Base-by-base conservation (phyloP, 2,329 filamentous ascomycete species). In the Aspergillus glaucus region DNA sequence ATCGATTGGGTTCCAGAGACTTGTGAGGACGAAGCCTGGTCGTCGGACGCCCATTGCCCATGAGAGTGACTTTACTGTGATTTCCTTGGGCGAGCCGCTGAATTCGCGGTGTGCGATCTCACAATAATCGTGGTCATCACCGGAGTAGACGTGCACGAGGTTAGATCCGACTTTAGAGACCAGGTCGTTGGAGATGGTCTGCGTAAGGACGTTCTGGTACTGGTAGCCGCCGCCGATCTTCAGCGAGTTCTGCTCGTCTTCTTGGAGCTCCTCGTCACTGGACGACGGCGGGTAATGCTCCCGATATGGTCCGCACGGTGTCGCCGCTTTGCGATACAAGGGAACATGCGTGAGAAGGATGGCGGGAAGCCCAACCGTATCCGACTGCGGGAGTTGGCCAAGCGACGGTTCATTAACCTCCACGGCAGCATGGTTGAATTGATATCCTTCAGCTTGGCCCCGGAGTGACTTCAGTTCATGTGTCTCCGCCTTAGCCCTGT, bases 101-200 rank as follows among this genome's bases (percentile, higher is more conserved):
- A 84, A 81, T 15, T 81, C 77, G 2, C 83, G 81, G 67, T 98
- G 93, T 0, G 84, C 78, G 6, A 97, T 73, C 62, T 95, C 91
- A 71, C 93, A 98, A 72, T 97, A 96, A 72, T 98, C 93, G 72
- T 98, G 93, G 63, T 98, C 93, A 60, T 98, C 93, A 9, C 93
- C 93, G 0, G 90, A 95, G 64, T 97, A 98, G 40, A 91, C 86
- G 55, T 93, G 86, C 3, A 82, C 78, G 10, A 97, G 81, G 53
- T 93, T 88, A 30, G 68, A 62, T 0, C 89, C 90, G 30, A 95
- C 77, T 54, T 84, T 87, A 51, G 85, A 79, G 39, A 95, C 74
- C 34, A 98, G 75, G 45, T 84, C 82, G 42, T 82, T 77, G 0
- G 91, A 93, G 56, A 96, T 82, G 2, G 81, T 77, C 44, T 85